Percentiles rank a stretch among this genome's conserved stretches.
Evolutionary conservation across 805 yeast species (phyloP).

Genomic region (Metahyphopichia silvanorum): DNA sequence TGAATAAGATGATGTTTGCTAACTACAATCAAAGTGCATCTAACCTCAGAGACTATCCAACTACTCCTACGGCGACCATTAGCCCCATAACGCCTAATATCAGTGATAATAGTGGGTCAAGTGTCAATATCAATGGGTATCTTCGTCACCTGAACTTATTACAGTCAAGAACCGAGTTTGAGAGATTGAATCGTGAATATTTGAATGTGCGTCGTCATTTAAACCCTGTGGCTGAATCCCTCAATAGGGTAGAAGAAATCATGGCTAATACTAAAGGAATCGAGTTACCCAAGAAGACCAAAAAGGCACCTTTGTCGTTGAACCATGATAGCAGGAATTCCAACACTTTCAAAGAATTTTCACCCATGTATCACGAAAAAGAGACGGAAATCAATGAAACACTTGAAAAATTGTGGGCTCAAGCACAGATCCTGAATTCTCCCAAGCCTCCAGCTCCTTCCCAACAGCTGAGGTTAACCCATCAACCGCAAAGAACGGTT

Average conservation of each 20-base stretch:
- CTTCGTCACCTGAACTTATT: conserved; percentile 44
- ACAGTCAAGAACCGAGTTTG: conserved; percentile 71
- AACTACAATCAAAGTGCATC: conserved; percentile 22
- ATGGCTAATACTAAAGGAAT: conserved; percentile 14
- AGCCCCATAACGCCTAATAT: neutral
- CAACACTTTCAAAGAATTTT: conserved; percentile 32
- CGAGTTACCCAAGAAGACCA: conserved; percentile 19
- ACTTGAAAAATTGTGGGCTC: conserved; percentile 38
- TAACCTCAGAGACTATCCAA: conserved; percentile 11
- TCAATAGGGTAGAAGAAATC: conserved; percentile 45
- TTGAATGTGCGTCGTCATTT: conserved; percentile 62
- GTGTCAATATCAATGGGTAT: conserved; percentile 22
- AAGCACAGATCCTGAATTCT: conserved; percentile 23
- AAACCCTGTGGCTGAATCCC: conserved; percentile 67
- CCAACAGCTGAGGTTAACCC: conserved; percentile 4
- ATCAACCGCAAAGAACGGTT: conserved; percentile 4
- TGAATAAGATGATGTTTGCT: conserved; percentile 38
- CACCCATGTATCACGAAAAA: conserved; percentile 27
- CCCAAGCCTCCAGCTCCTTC: conserved; percentile 7
- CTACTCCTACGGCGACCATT: neutral
- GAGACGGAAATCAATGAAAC: conserved; percentile 23
- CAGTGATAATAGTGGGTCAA: conserved; percentile 4
- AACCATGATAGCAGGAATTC: conserved; percentile 12
- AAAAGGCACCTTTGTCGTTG: conserved; percentile 7
- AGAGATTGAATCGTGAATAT: conserved; percentile 71